phyloP scores from a whole-genome alignment of 257 asterid species.

The Solanum sitiens region DNA sequence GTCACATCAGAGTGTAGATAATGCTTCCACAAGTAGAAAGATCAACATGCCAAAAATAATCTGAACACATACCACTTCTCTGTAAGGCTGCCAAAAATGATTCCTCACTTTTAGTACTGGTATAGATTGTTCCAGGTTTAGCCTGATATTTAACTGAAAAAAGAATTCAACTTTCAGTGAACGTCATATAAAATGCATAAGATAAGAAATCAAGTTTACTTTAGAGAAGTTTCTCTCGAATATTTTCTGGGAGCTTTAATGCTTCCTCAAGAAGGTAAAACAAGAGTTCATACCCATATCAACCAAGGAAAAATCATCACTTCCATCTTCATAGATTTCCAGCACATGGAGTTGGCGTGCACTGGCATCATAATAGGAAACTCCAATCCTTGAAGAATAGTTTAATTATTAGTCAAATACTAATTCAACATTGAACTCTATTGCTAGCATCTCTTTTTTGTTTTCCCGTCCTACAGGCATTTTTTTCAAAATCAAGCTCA shows the following conservation, averaged over 20 bases:
- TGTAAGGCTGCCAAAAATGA: constrained; percentile 76
- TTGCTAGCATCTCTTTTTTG: not conserved
- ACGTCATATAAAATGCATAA: not conserved
- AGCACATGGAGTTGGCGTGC: constrained; percentile 66
- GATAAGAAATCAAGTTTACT: not conserved
- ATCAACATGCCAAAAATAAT: constrained; percentile 10
- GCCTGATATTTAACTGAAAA: constrained; percentile 88
- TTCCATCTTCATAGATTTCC: constrained; percentile 89
- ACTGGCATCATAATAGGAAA: constrained; percentile 75
- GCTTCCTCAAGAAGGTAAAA: not conserved
- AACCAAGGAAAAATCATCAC: constrained; percentile 57
- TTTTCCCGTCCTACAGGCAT: not conserved
- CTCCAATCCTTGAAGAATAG: constrained; percentile 59
- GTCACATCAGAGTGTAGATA: constrained; percentile 5
- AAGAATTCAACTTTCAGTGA: not conserved
- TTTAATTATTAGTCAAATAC: not conserved
- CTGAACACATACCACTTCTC: constrained; percentile 44
- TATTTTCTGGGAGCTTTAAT: not conserved
- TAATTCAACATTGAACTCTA: not conserved
- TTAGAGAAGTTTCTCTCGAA: not conserved
- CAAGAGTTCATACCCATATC: constrained; percentile 59
- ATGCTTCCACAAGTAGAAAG: constrained; percentile 7
- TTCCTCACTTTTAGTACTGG: constrained; percentile 92
- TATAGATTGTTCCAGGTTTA: constrained; percentile 67
- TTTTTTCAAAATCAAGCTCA: not conserved